Base-by-base conservation (phyloP, 1,284 basidiomycete genomes). In the Irpex rosettiformis region DNA sequence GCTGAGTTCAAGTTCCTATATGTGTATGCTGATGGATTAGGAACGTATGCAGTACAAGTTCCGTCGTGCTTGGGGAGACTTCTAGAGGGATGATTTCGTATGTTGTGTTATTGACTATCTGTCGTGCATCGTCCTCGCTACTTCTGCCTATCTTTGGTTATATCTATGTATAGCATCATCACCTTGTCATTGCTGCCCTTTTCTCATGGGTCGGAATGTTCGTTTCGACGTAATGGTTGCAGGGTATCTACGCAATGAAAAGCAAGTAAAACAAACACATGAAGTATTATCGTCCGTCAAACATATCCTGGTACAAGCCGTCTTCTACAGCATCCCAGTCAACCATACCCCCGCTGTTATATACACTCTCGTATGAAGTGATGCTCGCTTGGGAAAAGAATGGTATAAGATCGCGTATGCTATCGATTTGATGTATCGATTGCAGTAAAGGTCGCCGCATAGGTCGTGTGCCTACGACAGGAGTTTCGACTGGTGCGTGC, bases 371-470 rank as follows among this genome's bases (percentile, higher is more conserved):
- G 68, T 95, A 98, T 11, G 90, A 89, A 5, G 88, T 81, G 54
- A 96, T 87, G 72, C 94, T 96, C 52, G 94, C 87, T 61, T 88
- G 83, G 1, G 92, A 88, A 73, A 97, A 96, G 79, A 98, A 98
- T 0, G 88, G 82, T 25, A 87, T 80, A 24, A 98, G 76, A 64
- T 96, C 91, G 21, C 85, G 81, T 48, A 97, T 84, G 59, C 89
- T 92, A 60, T 88, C 84, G 58, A 97, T 88, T 61, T 88, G 83
- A 57, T 84, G 84, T 29, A 93, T 61, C 1, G 77, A 71, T 24
- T 78, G 78, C 52, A 98, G 75, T 58, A 94, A 79, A 1, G 95
- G 94, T 51, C 85, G 80, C 18, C 93, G 85, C 69, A 89, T 79
- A 24, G 76, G 69, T 22, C 76, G 77, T 43, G 72, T 57, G 1